phyloP scores from a whole-genome alignment of 208 protist species.

The Trypanosoma cruzi region DNA sequence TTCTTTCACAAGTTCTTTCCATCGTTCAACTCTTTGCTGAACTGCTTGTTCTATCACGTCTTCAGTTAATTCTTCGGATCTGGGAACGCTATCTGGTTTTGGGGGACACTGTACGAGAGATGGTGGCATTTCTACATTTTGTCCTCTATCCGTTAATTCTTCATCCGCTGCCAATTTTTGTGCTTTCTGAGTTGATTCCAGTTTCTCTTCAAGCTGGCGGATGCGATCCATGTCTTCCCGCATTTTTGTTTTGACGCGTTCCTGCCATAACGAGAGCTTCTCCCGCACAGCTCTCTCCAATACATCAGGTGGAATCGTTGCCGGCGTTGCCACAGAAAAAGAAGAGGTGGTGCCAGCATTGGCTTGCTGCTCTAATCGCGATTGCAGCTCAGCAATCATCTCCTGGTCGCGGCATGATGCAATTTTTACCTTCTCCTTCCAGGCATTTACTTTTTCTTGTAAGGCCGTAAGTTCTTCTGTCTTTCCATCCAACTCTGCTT shows the following conservation, averaged over 20 bases:
- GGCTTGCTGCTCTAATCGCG: background rate
- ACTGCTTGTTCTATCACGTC: too few species aligned
- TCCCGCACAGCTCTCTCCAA: conserved; percentile 33
- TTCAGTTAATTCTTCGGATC: too few species aligned
- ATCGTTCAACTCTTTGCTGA: too few species aligned
- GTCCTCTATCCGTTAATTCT: background rate
- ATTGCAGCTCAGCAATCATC: conserved; percentile 24
- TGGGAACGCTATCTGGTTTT: too few species aligned
- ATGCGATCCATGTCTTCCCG: conserved; percentile 35
- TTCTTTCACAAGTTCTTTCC: background rate
- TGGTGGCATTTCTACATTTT: too few species aligned
- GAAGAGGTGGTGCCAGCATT: background rate
- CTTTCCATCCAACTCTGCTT: conserved; percentile 22
- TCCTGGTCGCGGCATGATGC: conserved; percentile 33
- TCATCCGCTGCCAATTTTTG: background rate
- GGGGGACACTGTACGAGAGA: too few species aligned
- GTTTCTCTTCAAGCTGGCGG: conserved; percentile 25
- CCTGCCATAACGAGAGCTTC: conserved; percentile 41
- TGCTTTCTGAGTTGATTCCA: background rate
- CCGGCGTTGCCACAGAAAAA: background rate
- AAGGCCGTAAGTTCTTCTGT: conserved; percentile 27
- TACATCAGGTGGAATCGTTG: conserved; percentile 12
- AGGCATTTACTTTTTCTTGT: conserved; percentile 39
- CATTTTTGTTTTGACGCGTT: conserved; percentile 33
- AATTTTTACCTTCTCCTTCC: conserved; percentile 41